Base-by-base conservation (phyloP, 2,329 filamentous ascomycete genomes). In the Fusarium austroafricanum region DNA sequence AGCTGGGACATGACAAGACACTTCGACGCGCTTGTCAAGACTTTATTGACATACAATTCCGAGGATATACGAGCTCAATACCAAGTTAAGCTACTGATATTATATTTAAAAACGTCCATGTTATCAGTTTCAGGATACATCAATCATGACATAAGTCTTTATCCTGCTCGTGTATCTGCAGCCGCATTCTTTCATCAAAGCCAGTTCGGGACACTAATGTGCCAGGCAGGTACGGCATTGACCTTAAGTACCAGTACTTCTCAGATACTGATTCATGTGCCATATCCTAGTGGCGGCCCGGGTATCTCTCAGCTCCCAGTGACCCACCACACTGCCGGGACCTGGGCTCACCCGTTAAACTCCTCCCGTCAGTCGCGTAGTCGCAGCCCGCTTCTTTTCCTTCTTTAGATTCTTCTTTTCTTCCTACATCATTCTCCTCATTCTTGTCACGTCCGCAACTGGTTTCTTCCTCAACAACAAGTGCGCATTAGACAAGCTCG, bases 251-350 rank as follows among this genome's bases (percentile, higher is more conserved):
- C 18, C 29, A 58, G 42, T 70, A 69, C 66, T 35, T 39, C 10
- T 3, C 2, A 37, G 67, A 17, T 70, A 70, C 67, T 52, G 54
- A 47, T 28, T 68, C 37, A 60, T 51, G 21, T 12, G 15, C 31
- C 28, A 12, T 10, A 18, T 17, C 14, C 9, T 21, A 59, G 57
- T 63, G 38, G 42, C 50, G 37, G 20, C 14, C 23, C 28, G 50
- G 37, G 67, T 70, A 67, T 38, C 52, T 43, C 10, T 20, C 23
- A 51, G 31, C 39, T 70, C 67, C 6, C 46, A 35, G 35, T 40
- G 66, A 67, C 67, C 67, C 67, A 70, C 67, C 42, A 29, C 53
- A 73, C 71, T 71, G 58, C 69, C 69, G 71, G 72, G 71, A 66
- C 66, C 70, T 70, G 68, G 53, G 64, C 67, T 61, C 61, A 66